phyloP scores from a whole-genome alignment of 768 basidiomycete genomes.

The Lactifluus volemus region DNA sequence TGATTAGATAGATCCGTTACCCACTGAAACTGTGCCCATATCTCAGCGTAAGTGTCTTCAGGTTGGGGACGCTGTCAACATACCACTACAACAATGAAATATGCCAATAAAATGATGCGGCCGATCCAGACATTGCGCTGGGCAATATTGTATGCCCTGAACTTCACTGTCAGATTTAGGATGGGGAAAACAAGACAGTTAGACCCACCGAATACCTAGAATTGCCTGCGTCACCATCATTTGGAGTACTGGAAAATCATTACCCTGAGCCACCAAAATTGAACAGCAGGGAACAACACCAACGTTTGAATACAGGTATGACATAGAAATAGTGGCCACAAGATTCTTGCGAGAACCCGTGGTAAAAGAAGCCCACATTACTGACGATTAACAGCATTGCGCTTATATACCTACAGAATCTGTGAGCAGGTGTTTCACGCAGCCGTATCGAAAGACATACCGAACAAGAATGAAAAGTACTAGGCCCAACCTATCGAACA shows the following conservation, averaged over 20 bases:
- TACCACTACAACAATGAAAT: constrained; percentile 36
- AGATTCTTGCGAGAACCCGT: constrained; percentile 34
- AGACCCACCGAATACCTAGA: constrained; percentile 45
- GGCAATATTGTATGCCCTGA: constrained; percentile 51
- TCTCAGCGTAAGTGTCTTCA: background rate
- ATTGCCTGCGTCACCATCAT: constrained; percentile 58
- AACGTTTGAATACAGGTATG: constrained; percentile 56
- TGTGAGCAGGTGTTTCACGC: background rate
- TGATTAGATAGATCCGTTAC: constrained; percentile 44
- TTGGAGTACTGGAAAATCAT: constrained; percentile 40
- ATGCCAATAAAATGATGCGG: constrained; percentile 32
- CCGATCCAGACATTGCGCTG: constrained; percentile 36
- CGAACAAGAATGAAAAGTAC: constrained; percentile 10
- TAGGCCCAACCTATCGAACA: background rate
- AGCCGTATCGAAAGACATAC: background rate
- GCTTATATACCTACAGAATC: constrained; percentile 33
- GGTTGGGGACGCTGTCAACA: constrained; percentile 24
- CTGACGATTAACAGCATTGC: constrained; percentile 40
- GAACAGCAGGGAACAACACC: background rate
- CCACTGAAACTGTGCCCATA: constrained; percentile 40
- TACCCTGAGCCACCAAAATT: background rate
- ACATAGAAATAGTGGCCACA: constrained; percentile 45
- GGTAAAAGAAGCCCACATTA: constrained; percentile 53
- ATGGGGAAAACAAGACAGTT: background rate
- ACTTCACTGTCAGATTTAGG: background rate